phyloP scores from a whole-genome alignment of 192 early-diverging fungal species.

The Podila clonocystis region DNA sequence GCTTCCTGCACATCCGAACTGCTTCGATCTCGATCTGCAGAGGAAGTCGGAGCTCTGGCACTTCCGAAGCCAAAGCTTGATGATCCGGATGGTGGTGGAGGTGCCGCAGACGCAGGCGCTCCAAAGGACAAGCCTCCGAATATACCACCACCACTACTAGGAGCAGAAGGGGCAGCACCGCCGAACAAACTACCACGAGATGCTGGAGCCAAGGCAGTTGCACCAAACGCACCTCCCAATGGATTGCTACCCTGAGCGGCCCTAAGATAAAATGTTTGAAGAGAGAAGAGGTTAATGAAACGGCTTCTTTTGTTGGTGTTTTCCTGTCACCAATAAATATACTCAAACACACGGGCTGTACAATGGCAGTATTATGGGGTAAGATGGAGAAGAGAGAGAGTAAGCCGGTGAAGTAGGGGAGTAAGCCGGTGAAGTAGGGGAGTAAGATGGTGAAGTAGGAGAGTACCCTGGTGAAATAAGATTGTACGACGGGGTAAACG shows the following conservation, averaged over 20 bases:
- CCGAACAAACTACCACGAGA: not conserved
- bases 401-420: not conserved
- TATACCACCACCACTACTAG: not conserved
- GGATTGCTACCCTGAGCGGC: too few relatives aligned
- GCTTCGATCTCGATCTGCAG: not conserved
- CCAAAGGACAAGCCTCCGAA: not conserved
- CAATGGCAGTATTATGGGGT: slow-evolving; percentile 1
- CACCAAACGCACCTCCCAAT: too few relatives aligned
- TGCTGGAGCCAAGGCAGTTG: not conserved
- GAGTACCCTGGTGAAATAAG: not conserved
- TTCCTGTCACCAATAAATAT: too few relatives aligned
- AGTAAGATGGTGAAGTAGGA: too few relatives aligned
- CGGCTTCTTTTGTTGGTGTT: too few relatives aligned
- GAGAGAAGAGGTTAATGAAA: too few relatives aligned
- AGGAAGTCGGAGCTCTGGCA: not conserved
- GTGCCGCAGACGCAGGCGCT: not conserved
- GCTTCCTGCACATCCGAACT: not conserved
- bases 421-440: not conserved
- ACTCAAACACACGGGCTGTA: not conserved
- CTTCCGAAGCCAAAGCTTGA: not conserved
- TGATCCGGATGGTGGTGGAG: not conserved
- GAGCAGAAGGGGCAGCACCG: not conserved
- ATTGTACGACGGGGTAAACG: not conserved
- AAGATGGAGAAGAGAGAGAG: slow-evolving; percentile 13
- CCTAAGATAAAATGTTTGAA: too few relatives aligned